Conservation (phyloP, 2,329 filamentous ascomycete genomes). For the Sphaerulina musiva region DNA sequence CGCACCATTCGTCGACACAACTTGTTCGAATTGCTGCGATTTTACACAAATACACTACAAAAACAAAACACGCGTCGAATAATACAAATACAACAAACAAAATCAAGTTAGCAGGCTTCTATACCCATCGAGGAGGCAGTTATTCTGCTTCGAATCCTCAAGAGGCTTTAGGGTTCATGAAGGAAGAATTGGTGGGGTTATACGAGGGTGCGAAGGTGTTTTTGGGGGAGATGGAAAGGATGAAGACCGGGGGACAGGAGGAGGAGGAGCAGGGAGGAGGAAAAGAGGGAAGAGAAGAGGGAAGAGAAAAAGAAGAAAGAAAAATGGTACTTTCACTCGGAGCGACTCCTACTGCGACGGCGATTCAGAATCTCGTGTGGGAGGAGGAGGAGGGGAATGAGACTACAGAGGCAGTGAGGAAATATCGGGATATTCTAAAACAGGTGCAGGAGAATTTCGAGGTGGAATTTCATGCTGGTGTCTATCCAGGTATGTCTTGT, state of each 20-base stretch:
- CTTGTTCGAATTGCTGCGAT: no score
- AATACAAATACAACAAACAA: no score
- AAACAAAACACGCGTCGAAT: no score
- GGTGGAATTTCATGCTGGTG: constrained; percentile 68
- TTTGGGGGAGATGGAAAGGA: constrained; percentile 15
- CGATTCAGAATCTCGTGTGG: constrained; percentile 53
- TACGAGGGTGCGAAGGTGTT: constrained; percentile 41
- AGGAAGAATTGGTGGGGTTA: constrained; percentile 53
- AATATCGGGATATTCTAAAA: constrained; percentile 33
- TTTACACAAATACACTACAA: no score
- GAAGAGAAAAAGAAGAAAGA: constrained; percentile 13
- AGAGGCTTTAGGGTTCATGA: constrained; percentile 55
- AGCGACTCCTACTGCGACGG: constrained; percentile 67
- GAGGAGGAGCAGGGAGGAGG: no score
- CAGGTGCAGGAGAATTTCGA: constrained; percentile 31
- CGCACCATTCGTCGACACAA: no score
- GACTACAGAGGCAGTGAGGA: constrained; percentile 32
- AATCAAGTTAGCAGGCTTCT: constrained; percentile 64
- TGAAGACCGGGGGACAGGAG: no score
- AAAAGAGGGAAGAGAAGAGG: not conserved
- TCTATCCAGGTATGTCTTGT: constrained; percentile 50
- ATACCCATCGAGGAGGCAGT: constrained; percentile 66
- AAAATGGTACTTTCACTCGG: constrained; percentile 60
- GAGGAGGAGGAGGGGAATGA: constrained; percentile 27
- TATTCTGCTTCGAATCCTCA: constrained; percentile 53